Percentiles rank a stretch among this genome's conserved stretches.
Conservation (phyloP, 495 filamentous ascomycete genomes). For the Aspergillus heteromorphus region DNA sequence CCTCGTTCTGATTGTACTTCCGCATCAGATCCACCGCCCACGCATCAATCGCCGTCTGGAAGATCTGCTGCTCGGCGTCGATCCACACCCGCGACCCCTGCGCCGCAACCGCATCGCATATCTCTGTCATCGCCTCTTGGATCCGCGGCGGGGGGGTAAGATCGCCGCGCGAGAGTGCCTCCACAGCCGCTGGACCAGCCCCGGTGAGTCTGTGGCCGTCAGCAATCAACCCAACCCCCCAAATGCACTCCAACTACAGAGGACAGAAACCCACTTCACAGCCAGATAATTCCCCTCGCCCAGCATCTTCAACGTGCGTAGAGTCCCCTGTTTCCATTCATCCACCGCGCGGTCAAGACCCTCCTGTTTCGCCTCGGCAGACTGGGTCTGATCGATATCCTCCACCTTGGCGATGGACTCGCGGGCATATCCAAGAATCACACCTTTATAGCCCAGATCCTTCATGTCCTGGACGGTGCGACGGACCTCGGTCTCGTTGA, state of each 20-base stretch:
- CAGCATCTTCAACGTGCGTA: conserved; percentile 62
- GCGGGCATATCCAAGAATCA: conserved; percentile 71
- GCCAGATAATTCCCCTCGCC: conserved; percentile 67
- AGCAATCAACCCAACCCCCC: background rate
- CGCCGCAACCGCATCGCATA: conserved; percentile 63
- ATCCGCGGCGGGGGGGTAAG: conserved; percentile 46
- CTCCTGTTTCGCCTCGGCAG: conserved; percentile 18
- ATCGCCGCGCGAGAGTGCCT: conserved; percentile 49
- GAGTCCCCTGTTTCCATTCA: conserved; percentile 61
- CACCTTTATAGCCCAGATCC: conserved; percentile 63
- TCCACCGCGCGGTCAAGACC: conserved; percentile 31
- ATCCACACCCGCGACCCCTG: conserved; percentile 68
- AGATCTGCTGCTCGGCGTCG: conserved; percentile 74
- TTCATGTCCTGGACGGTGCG: conserved; percentile 55
- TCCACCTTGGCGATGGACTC: conserved; percentile 63
- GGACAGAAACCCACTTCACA: conserved; percentile 51
- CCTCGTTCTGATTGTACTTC: conserved; percentile 57
- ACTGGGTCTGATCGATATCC: conserved; percentile 17
- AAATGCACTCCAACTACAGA: background rate
- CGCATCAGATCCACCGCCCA: conserved; percentile 73
- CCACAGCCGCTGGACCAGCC: conserved; percentile 63
- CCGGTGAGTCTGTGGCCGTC: conserved; percentile 58
- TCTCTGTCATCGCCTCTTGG: conserved; percentile 56
- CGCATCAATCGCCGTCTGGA: conserved; percentile 70
- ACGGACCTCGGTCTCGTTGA: conserved; percentile 56